Conservation (phyloP, 306 rosid genomes). For the Mimosa pudica region DNA sequence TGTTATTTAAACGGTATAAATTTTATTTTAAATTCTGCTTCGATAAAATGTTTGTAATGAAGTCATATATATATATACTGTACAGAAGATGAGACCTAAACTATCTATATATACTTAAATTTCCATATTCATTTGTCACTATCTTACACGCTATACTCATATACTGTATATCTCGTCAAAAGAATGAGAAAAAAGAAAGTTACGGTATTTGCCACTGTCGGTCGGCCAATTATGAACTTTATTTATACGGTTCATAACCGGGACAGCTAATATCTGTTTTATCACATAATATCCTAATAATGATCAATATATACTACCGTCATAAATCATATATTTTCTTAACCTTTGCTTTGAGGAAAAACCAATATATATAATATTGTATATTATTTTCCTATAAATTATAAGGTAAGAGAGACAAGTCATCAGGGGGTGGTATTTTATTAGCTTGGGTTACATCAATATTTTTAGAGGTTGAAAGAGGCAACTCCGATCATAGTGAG, state of each 20-base stretch:
- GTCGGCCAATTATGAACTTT: slow-evolving; percentile 48
- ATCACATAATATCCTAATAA: background rate
- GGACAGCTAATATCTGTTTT: background rate
- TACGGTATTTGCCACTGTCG: slow-evolving; percentile 47
- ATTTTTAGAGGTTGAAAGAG: background rate
- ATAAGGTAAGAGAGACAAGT: background rate
- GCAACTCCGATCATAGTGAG: background rate
- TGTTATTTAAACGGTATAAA: too few relatives aligned
- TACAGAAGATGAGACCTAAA: too few relatives aligned
- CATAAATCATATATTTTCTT: too few relatives aligned
- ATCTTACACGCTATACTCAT: too few relatives aligned
- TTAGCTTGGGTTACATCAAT: background rate
- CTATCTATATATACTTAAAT: too few relatives aligned
- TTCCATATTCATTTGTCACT: too few relatives aligned
- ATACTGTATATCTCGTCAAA: slow-evolving; percentile 22
- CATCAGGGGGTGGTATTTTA: background rate
- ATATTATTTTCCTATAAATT: slow-evolving; percentile 3
- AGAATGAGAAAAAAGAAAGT: slow-evolving; percentile 22
- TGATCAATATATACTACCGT: too few relatives aligned
- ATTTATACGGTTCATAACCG: background rate
- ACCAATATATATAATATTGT: too few relatives aligned
- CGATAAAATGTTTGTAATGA: too few relatives aligned
- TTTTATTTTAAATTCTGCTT: too few relatives aligned
- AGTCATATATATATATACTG: too few relatives aligned
- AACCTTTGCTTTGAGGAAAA: too few relatives aligned